phyloP scores from a whole-genome alignment of 768 basidiomycete genomes.

The Hebeloma cylindrosporum region DNA sequence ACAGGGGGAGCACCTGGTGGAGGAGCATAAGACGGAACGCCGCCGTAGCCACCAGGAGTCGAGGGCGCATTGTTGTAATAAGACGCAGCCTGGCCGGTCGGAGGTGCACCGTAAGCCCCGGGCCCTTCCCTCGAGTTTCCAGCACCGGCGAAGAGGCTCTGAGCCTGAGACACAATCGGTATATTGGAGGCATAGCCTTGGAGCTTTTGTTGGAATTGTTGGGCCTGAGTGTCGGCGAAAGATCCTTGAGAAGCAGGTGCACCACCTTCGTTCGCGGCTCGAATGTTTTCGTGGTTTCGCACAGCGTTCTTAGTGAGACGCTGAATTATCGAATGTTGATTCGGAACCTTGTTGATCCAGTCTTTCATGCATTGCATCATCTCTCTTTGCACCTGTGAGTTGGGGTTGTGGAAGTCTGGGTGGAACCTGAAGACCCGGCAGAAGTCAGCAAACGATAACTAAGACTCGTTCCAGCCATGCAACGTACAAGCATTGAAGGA shows the following conservation, averaged over 20 bases:
- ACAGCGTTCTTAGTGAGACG: constrained; percentile 68
- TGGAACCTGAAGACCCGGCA: constrained; percentile 61
- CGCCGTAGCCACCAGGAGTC: constrained; percentile 21
- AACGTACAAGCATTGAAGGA: constrained; percentile 64
- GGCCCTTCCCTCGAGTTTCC: constrained; percentile 27
- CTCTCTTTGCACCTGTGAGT: constrained; percentile 67
- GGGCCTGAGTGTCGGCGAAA: constrained; percentile 47
- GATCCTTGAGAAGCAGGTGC: constrained; percentile 44
- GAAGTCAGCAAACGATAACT: too few species aligned
- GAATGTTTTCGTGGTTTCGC: constrained; percentile 70
- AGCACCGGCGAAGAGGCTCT: constrained; percentile 34
- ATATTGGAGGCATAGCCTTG: constrained; percentile 46
- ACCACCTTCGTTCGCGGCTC: constrained; percentile 54
- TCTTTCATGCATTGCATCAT: constrained; percentile 69
- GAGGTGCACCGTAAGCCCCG: constrained; percentile 21
- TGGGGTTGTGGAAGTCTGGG: constrained; percentile 71
- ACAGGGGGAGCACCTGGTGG: constrained; percentile 17
- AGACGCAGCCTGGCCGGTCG: constrained; percentile 17
- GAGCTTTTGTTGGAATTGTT: constrained; percentile 47
- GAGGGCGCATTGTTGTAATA: constrained; percentile 17
- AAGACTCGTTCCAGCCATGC: too few species aligned
- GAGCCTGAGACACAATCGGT: constrained; percentile 47
- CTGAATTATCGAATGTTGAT: constrained; percentile 48
- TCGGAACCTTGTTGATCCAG: constrained; percentile 55
- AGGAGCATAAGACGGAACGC: constrained; percentile 28